Percentiles rank a stretch among this genome's conserved stretches.
Conservation (phyloP, 2,329 filamentous ascomycete species). For the Teratosphaeria gauchensis region DNA sequence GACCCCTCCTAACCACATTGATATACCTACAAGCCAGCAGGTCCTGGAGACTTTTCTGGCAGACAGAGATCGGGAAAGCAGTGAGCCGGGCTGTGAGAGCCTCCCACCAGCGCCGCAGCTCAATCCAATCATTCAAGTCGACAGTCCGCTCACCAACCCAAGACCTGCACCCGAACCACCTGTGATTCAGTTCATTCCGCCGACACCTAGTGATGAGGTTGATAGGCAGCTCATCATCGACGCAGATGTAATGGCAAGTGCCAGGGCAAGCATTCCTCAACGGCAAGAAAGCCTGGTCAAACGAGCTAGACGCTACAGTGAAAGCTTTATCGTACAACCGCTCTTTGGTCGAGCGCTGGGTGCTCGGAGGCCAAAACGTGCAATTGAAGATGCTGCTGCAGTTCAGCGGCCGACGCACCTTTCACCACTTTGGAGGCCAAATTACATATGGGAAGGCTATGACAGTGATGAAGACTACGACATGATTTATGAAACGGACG, state of each 20-base stretch:
- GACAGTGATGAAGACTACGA: conserved; percentile 31
- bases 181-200: conserved; percentile 45
- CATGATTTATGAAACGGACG: conserved; percentile 16
- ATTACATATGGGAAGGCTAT: conserved; percentile 53
- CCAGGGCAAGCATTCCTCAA: conserved; percentile 13
- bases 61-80: not conserved
- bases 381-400: conserved; percentile 17
- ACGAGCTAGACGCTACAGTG: conserved; percentile 37
- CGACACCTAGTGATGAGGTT: conserved; percentile 41
- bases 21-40: not conserved
- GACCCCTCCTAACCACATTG: not conserved
- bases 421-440: conserved; percentile 54
- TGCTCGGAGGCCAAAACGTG: conserved; percentile 5
- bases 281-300: conserved; percentile 33
- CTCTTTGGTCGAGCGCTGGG: conserved; percentile 25
- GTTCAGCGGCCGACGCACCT: conserved; percentile 29
- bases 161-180: conserved; percentile 49
- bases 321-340: conserved; percentile 31
- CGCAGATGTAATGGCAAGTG: not conserved
- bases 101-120: not conserved
- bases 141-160: conserved; percentile 51
- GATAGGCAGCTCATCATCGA: conserved; percentile 29
- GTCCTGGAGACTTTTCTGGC: conserved; percentile 3
- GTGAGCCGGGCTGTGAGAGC: not conserved
- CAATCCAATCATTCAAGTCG: conserved; percentile 13